Percentiles rank a stretch among this genome's conserved stretches.
These are phyloP conservation scores for Ganoderma leucocontextum DNA, from an alignment of 1,284 basidiomycete genomes.

Conservation along the genomic window DNA sequence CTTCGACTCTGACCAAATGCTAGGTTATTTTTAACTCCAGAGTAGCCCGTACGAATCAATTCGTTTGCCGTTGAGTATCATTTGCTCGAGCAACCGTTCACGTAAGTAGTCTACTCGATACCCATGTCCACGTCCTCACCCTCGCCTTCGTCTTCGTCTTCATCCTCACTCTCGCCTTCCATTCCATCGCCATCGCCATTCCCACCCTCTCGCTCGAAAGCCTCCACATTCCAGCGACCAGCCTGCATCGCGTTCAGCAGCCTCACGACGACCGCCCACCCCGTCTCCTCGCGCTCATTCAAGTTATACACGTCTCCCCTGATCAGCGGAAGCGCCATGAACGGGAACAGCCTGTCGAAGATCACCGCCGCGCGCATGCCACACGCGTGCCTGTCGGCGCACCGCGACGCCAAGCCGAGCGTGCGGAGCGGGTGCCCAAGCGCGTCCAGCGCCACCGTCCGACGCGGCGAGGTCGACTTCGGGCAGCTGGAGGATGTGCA, in stretches of 20 bases:
- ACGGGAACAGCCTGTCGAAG: conserved; percentile 10
- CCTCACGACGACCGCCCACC: neutral
- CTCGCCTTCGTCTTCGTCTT: too few relatives aligned
- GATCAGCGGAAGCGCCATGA: neutral
- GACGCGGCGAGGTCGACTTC: neutral
- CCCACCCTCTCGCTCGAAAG: neutral
- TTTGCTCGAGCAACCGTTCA: too few relatives aligned
- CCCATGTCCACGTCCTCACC: too few relatives aligned
- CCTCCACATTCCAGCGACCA: neutral
- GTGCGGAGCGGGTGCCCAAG: neutral
- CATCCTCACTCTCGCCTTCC: too few relatives aligned
- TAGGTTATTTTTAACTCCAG: too few relatives aligned
- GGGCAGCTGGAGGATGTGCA: neutral
- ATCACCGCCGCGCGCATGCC: neutral
- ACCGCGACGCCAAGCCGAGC: neutral
- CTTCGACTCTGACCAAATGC: too few relatives aligned
- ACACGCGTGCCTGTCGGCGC: neutral
- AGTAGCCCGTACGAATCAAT: too few relatives aligned
- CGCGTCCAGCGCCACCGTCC: neutral
- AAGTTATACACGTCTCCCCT: neutral
- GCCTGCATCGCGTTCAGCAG: neutral
- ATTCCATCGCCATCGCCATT: too few relatives aligned
- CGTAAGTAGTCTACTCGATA: too few relatives aligned
- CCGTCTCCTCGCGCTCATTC: neutral
- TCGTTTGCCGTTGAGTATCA: too few relatives aligned